These are phyloP conservation scores for Colletotrichum tofieldiae DNA, from an alignment of 2,329 filamentous ascomycete genomes.

Conservation along the genomic window DNA sequence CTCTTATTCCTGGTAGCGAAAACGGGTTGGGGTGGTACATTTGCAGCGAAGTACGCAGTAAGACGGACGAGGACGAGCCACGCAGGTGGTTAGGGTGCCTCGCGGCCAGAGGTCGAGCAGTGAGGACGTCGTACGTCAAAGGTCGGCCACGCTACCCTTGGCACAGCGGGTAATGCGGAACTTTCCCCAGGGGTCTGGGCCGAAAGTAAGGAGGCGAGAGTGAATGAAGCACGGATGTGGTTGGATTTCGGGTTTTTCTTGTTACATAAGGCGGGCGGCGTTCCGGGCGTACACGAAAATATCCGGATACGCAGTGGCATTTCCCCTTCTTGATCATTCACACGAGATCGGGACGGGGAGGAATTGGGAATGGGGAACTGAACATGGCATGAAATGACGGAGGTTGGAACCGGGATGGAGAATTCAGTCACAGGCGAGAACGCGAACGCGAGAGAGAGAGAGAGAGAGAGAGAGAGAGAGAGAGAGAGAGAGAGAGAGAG, in stretches of 20 bases:
- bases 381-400: background rate
- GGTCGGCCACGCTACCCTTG: background rate
- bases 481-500: background rate
- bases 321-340: background rate
- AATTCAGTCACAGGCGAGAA: background rate
- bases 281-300: slow-evolving; percentile 41
- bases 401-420: background rate
- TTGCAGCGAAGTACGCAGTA: slow-evolving; percentile 4
- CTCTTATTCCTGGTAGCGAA: slow-evolving; percentile 5
- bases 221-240: background rate
- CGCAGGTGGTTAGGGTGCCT: no score
- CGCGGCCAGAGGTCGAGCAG: background rate
- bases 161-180: background rate
- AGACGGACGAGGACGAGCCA: background rate
- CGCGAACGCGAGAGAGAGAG: background rate
- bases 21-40: slow-evolving; percentile 2
- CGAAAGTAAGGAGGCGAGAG: background rate
- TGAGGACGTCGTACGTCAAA: no score
- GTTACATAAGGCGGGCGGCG: slow-evolving; percentile 13
- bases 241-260: slow-evolving; percentile 2
- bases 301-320: slow-evolving; percentile 17
- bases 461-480: background rate
- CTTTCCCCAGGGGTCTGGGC: background rate
- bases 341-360: background rate
- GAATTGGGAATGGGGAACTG: background rate